A percentile compares a stretch with the other conserved stretches of the same genome.
phyloP scores from a whole-genome alignment of 495 filamentous ascomycete species.

The Talaromyces borbonicus region DNA sequence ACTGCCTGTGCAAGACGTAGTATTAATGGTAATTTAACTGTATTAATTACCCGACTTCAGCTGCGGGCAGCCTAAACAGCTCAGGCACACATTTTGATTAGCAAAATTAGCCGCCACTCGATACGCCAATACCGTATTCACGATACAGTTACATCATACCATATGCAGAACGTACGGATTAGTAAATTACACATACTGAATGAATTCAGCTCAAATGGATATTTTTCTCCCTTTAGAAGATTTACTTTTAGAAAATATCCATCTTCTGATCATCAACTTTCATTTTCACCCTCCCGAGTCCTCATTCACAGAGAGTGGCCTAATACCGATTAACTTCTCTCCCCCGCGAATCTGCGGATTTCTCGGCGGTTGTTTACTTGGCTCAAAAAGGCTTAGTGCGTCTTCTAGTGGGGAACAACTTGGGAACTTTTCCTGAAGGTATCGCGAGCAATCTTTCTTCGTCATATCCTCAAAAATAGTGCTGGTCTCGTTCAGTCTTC shows the following conservation, averaged over 20 bases:
- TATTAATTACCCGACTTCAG: not conserved
- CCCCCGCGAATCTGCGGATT: not conserved
- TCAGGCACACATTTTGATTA: not conserved
- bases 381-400: conserved; percentile 2
- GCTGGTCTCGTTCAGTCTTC: too few species aligned
- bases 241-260: not conserved
- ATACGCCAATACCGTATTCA: not conserved
- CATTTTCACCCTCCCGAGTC: too few species aligned
- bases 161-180: too few species aligned
- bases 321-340: too few species aligned
- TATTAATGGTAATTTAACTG: too few species aligned
- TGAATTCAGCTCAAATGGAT: too few species aligned
- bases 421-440: not conserved
- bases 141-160: conserved; percentile 3
- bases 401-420: conserved; percentile 2
- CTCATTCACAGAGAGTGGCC: too few species aligned
- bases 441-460: not conserved
- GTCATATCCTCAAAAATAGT: too few species aligned
- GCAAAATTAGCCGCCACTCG: not conserved
- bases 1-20: not conserved
- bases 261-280: too few species aligned
- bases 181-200: too few species aligned
- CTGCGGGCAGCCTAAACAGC: not conserved
- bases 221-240: too few species aligned
- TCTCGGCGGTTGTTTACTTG: not conserved